Conservation (phyloP, 169 alveolate species). For the Plasmodium gonderi region DNA sequence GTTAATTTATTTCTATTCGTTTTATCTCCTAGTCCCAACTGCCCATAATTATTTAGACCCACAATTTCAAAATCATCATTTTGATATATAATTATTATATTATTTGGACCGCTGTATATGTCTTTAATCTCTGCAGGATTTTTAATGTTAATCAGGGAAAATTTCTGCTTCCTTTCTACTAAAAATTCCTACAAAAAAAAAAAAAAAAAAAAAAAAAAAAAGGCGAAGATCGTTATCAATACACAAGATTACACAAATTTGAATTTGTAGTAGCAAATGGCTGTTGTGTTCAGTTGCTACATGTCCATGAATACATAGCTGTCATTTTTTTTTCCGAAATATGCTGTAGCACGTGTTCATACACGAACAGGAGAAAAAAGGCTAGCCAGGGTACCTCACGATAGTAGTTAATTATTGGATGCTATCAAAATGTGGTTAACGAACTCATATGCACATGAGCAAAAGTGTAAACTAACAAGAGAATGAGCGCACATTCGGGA, state of each 20-base stretch:
- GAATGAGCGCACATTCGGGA: neutral
- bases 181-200: constrained; percentile 55
- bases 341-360: neutral
- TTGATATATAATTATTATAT: constrained; percentile 49
- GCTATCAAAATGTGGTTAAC: too few relatives aligned
- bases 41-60: constrained; percentile 54
- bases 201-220: too few relatives aligned
- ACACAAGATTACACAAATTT: neutral
- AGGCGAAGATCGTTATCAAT: neutral
- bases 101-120: constrained; percentile 51
- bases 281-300: neutral
- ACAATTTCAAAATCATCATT: constrained; percentile 63
- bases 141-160: constrained; percentile 47
- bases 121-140: constrained; percentile 12
- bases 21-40: constrained; percentile 70
- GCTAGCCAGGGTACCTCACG: neutral
- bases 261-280: neutral
- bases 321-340: too few relatives aligned
- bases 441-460: neutral
- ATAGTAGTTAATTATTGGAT: too few relatives aligned
- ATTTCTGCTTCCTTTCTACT: constrained; percentile 39
- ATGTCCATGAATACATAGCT: too few relatives aligned
- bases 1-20: constrained; percentile 61
- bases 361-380: neutral
- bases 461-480: neutral